Base-by-base conservation (phyloP, 495 filamentous ascomycete genomes). In the Neurospora hispaniola region DNA sequence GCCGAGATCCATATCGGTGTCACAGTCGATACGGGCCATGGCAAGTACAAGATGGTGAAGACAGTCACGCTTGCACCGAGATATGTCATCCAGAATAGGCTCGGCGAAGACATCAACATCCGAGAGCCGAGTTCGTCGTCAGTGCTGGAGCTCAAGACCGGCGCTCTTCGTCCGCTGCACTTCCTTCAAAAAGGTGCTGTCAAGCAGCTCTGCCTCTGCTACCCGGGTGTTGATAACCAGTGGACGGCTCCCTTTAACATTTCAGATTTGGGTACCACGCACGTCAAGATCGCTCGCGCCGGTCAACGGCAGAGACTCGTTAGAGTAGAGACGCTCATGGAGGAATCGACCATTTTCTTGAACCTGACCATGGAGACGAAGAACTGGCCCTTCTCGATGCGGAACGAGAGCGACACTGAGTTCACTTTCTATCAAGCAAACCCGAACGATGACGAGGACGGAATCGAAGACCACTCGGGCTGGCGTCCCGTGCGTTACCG, bases 191-290 rank as follows among this genome's bases (percentile, higher is more conserved):
- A 90, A 76, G 87, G 87, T 12, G 85, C 88, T 6, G 88, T 90
- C 70, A 97, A 98, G 80, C 96, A 98, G 80, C 85, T 99, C 20
- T 95, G 92, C 70, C 83, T 99, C 11, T 96, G 95, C 82, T 98
- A 95, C 82, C 93, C 96, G 0, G 96, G 96, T 1, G 88, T 97
- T 46, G 97, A 96, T 85, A 97, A 98, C 80, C 92, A 95, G 80
- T 99, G 96, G 96, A 97, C 96, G 35, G 95, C 96, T 8, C 94
- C 96, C 3, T 97, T 99, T 85, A 97, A 94, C 79, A 98, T 99
- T 72, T 93, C 94, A 12, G 94, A 98, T 78, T 85, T 98, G 41
- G 96, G 96, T 62, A 94, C 89, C 31, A 90, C 93, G 3, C 93
- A 99, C 80, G 88, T 99, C 77, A 99, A 99, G 82, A 88, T 99